A percentile compares a stretch with the other conserved stretches of the same genome.
phyloP scores from a whole-genome alignment of 176 grass and related monocot species.

The Carex littledalei region DNA sequence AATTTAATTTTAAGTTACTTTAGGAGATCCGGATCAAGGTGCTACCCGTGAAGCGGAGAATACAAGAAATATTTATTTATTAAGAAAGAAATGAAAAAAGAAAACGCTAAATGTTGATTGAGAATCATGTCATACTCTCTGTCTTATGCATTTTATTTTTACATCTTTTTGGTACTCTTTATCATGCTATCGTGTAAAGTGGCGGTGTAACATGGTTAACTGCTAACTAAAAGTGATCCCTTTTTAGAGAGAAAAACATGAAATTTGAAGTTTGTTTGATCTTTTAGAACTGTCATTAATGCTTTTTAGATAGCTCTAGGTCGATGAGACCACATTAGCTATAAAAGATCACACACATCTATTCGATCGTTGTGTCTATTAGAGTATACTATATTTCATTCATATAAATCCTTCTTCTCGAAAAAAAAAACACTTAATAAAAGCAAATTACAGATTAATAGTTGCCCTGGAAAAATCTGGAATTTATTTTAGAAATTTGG shows the following conservation, averaged over 20 bases:
- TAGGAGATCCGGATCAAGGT: no score
- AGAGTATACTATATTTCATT: not conserved
- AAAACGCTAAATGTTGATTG: not conserved
- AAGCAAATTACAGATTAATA: not conserved
- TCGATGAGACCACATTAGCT: not conserved
- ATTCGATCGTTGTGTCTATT: no score
- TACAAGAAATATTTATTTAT: not conserved
- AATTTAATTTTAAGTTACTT: no score
- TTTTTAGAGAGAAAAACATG: not conserved
- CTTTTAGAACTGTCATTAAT: not conserved
- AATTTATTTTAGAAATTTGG: not conserved
- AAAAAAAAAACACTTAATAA: not conserved
- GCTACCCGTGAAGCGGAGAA: not conserved
- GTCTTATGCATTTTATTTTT: conserved; percentile 11
- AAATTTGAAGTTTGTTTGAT: not conserved
- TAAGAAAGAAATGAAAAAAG: not conserved
- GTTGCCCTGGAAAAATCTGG: not conserved
- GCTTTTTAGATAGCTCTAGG: not conserved
- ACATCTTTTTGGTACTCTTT: not conserved
- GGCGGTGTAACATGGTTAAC: conserved; percentile 10
- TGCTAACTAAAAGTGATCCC: not conserved
- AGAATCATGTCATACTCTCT: conserved; percentile 6
- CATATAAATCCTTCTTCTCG: not conserved
- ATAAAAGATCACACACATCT: no score
- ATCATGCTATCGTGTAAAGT: conserved; percentile 22